Conservation (phyloP, 345 rosid species). For the Brassica incana region DNA sequence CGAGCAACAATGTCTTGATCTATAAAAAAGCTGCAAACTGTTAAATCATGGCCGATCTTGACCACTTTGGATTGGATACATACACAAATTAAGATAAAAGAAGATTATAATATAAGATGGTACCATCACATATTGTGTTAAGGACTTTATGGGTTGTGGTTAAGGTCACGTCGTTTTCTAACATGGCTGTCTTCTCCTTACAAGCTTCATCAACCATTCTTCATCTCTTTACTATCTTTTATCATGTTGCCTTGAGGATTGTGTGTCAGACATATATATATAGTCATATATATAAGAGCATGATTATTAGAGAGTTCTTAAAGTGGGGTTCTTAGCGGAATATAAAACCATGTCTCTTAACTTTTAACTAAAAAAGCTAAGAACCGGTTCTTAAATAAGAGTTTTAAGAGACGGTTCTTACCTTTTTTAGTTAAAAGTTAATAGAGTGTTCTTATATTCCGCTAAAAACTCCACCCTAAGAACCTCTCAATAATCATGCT, state of each 20-base stretch:
- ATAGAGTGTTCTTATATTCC: no score
- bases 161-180: conserved; percentile 45
- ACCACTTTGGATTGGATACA: conserved; percentile 31
- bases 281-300: no score
- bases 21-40: conserved; percentile 42
- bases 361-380: no score
- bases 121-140: conserved; percentile 25
- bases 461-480: no score
- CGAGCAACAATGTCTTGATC: conserved; percentile 39
- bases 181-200: conserved; percentile 44
- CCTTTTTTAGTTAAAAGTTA: no score
- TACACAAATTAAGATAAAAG: conserved; percentile 26
- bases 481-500: no score
- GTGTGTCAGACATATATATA: conserved; percentile 36
- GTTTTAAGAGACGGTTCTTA: no score
- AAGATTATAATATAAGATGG: conserved; percentile 25
- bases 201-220: conserved; percentile 38
- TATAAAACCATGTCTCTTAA: no score
- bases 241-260: conserved; percentile 38
- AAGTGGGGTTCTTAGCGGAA: no score
- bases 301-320: no score
- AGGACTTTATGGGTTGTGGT: conserved; percentile 41
- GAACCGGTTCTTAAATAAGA: no score
- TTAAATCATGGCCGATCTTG: conserved; percentile 41
- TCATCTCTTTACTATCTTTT: conserved; percentile 41